Evolutionary conservation across 2,329 filamentous ascomycete genomes (phyloP).

Genomic region (Ophiocordyceps camponoti-floridani): DNA sequence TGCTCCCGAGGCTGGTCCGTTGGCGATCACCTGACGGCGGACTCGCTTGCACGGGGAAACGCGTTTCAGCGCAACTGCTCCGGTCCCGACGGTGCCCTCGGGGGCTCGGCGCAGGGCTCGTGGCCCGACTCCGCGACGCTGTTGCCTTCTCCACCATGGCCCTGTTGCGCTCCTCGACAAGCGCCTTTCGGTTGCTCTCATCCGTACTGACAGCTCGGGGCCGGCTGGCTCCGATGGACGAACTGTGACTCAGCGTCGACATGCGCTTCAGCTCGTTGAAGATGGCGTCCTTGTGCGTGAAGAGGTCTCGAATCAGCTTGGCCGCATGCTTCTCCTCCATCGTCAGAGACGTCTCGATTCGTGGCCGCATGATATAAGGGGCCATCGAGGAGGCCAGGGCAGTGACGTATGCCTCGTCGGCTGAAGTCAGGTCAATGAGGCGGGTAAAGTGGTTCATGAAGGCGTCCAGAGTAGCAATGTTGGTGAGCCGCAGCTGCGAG

Average conservation of each 20-base stretch:
- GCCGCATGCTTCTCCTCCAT: slow-evolving; percentile 91
- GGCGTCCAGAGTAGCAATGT: slow-evolving; percentile 96
- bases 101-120: slow-evolving; percentile 50
- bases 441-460: slow-evolving; percentile 97
- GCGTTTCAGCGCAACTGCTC: slow-evolving; percentile 56
- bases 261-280: slow-evolving; percentile 93
- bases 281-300: slow-evolving; percentile 85
- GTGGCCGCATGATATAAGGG: slow-evolving; percentile 75
- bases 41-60: slow-evolving; percentile 67
- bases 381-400: slow-evolving; percentile 59
- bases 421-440: slow-evolving; percentile 88
- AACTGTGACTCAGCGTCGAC: slow-evolving; percentile 49
- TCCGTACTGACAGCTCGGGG: slow-evolving; percentile 85
- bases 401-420: slow-evolving; percentile 70
- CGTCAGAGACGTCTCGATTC: slow-evolving; percentile 72
- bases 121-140: slow-evolving; percentile 50
- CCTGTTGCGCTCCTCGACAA: slow-evolving; percentile 84
- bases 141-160: slow-evolving; percentile 54
- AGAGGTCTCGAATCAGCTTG: slow-evolving; percentile 78
- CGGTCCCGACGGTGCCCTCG: slow-evolving; percentile 59
- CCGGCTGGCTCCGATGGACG: slow-evolving; percentile 36
- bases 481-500: slow-evolving; percentile 82
- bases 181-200: slow-evolving; percentile 82
- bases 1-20: slow-evolving; percentile 30
- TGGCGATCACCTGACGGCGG: slow-evolving; percentile 36